These are phyloP conservation scores for Pistacia atlantica DNA, from an alignment of 345 rosid genomes.

Conservation along the genomic window DNA sequence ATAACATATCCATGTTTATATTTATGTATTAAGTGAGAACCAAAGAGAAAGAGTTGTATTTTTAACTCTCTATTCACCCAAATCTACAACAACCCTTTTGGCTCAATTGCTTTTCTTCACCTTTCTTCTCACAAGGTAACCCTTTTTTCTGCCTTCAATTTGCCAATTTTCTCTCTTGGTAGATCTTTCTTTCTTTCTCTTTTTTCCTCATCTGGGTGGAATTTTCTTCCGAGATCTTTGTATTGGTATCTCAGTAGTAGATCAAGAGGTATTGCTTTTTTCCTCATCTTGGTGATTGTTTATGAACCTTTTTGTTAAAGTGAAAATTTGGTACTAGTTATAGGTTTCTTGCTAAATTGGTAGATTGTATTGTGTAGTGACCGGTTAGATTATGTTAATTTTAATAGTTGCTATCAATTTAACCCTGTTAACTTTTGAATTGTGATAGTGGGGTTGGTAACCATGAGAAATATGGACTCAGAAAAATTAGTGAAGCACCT, in stretches of 20 bases:
- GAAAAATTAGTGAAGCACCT: neutral
- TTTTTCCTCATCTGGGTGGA: conserved; percentile 11
- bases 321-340: neutral
- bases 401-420: neutral
- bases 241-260: conserved; percentile 15
- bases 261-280: conserved; percentile 24
- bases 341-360: conserved; percentile 13
- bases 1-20: conserved; percentile 15
- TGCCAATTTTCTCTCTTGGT: conserved; percentile 8
- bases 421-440: neutral
- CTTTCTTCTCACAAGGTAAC: conserved; percentile 24
- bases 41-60: conserved; percentile 3
- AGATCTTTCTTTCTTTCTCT: conserved; percentile 29
- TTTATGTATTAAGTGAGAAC: neutral
- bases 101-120: neutral
- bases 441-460: neutral
- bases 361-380: neutral
- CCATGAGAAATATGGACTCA: neutral
- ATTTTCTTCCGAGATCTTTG: conserved; percentile 28
- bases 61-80: conserved; percentile 16
- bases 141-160: conserved; percentile 20
- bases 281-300: neutral
- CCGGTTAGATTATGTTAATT: conserved; percentile 4
- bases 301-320: neutral
- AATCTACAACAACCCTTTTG: conserved; percentile 24